Base-by-base conservation (phyloP, 2,329 filamentous ascomycete species). In the Ophiocordyceps camponoti-leonardi region DNA sequence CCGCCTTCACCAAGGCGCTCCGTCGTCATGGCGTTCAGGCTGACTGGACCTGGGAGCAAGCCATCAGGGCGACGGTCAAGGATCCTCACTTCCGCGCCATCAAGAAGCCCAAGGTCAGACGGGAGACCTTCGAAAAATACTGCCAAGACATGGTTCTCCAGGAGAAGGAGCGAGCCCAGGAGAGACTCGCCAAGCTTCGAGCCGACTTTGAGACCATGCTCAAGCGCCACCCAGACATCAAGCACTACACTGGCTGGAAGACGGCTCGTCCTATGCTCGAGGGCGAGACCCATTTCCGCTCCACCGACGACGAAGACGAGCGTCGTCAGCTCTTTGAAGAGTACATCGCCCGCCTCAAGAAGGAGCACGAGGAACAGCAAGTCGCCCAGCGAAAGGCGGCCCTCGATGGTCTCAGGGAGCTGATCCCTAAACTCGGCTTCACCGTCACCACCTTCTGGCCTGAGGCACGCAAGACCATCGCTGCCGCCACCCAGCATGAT, bases 121-220 rank as follows among this genome's bases (percentile, higher is more conserved):
- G 86, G 63, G 73, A 80, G 52, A 86, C 87, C 18, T 98, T 95
- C 63, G 86, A 94, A 66, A 94, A 94, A 67, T 98, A 92, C 68
- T 86, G 86, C 60, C 74, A 86, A 55, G 86, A 96, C 61, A 76
- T 94, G 63, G 79, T 92, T 53, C 72, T 83, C 53, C 86, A 95
- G 67, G 92, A 98, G 67, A 92, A 93, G 68, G 86, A 93, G 62
- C 83, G 84, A 54, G 88, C 88, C 58, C 90, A 94, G 64, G 90
- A 96, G 66, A 82, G 92, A 59, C 73, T 94, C 62, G 74, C 85
- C 55, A 96, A 95, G 68, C 73, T 96, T 58, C 85, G 87, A 56
- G 75, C 84, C 62, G 92, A 96, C 69, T 98, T 98, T 64, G 83
- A 83, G 53, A 88, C 81, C 46, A 98, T 98, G 92, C 75, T 98